These are phyloP conservation scores for Paramecium pentaurelia DNA, from an alignment of 73 alveolate species.

Conservation along the genomic window DNA sequence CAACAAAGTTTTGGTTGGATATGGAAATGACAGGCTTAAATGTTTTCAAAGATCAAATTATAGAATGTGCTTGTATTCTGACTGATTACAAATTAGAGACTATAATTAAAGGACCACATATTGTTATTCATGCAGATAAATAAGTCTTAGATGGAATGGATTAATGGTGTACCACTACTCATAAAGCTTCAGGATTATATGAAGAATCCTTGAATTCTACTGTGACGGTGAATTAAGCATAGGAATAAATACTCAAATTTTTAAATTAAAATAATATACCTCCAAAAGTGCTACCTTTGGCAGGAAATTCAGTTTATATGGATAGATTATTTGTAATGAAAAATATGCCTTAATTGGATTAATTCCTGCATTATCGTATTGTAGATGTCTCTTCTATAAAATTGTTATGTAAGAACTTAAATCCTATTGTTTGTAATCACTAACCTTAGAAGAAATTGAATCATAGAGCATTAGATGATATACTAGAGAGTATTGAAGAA, in stretches of 20 bases:
- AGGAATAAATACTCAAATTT: constrained; percentile 63
- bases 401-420: constrained; percentile 64
- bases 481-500: constrained; percentile 75
- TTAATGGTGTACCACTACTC: constrained; percentile 77
- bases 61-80: constrained; percentile 77
- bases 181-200: constrained; percentile 72
- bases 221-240: constrained; percentile 69
- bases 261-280: constrained; percentile 45
- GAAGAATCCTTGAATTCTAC: constrained; percentile 54
- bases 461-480: constrained; percentile 83
- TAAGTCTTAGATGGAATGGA: constrained; percentile 66
- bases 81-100: constrained; percentile 68
- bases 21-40: constrained; percentile 80
- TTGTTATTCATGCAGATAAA: constrained; percentile 67
- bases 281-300: constrained; percentile 61
- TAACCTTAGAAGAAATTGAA: constrained; percentile 63
- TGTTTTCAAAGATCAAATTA: constrained; percentile 53
- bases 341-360: constrained; percentile 70
- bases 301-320: constrained; percentile 74
- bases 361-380: constrained; percentile 70
- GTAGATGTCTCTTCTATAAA: constrained; percentile 74
- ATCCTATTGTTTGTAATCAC: background rate
- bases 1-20: constrained; percentile 71
- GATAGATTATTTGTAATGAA: constrained; percentile 67
- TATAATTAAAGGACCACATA: constrained; percentile 70